Base-by-base conservation (phyloP, 106 monocot genomes). In the Iris macrosiphon region DNA sequence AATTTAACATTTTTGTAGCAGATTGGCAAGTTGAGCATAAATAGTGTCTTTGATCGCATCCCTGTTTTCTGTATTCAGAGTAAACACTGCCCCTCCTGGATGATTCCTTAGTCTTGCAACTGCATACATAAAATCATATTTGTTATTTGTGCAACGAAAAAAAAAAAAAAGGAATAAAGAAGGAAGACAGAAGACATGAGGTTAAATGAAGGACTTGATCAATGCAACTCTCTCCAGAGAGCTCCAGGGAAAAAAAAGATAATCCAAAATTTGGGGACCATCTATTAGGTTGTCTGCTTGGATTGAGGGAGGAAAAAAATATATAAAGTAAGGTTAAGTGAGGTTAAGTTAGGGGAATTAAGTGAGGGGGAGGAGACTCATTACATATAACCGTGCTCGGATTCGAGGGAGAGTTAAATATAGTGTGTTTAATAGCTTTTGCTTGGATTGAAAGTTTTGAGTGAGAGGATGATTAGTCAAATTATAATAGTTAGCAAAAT, bases 71-170 rank as follows among this genome's bases (percentile, higher is more conserved):
- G 60, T 55, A 35, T 68, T 76, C 12, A 95, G 68, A 25, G 84
- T 85, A 63, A 74, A 82, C 14, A 94, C 33, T 18, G 44, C 23
- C 8, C 81, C 88, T 51, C 88, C 84, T 15, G 78, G 88, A 76
- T 94, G 88, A 60, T 88, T 88, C 66, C 84, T 77, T 60, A 94
- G 55, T 62, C 81, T 75, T 33, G 81, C 72, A 32, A 94, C 94
- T 94, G 84, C 56, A 62, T 14, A 60, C 18, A 17, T 34, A 7
- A 32, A 26, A 5, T 8, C 2, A n/a, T 7, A 57, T 16, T 15
- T 7, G 12, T 2, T 49, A 23, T 49, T 15, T 49, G 42, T 22
- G 28, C 12, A 27, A 7, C 6, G 22, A 18, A 44, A 30, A 17
- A 4, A 11, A 14, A 14, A 4, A 4, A 17, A 46, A 28, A 34